Evolutionary conservation across 2,329 filamentous ascomycete genomes (phyloP), one percentile per base, ranked within the genome.

Genomic region (Penicillium hordei): DNA sequence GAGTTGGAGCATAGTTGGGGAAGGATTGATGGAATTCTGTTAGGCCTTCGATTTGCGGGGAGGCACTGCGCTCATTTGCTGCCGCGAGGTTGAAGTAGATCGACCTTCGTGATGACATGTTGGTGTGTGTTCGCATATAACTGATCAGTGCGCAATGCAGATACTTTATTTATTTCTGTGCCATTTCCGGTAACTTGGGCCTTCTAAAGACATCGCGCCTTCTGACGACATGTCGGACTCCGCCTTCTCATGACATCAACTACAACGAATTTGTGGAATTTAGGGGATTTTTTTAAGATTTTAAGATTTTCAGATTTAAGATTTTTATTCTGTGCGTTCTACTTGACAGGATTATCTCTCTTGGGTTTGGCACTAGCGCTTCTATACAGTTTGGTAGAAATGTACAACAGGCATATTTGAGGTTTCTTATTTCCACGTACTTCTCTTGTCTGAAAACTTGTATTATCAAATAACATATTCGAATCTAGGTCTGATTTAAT

Each of bases 1-100:
- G 80, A 0, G 87, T 89, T 8, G 75, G 72, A 5, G 74, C 68
- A 66, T 87, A 89, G 39, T 76, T 71, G 1, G 86, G 86, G 1
- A 90, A 78, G 1, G 73, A 76, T 31, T 75, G 67, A 65, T 91
- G 88, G 69, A 90, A 88, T 49, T 60, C 39, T 13, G 55, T 19
- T 8, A 68, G 48, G 34, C 61, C 62, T 15, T 62, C 38, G 25
- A 60, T 55, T 7, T 38, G 46, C 19, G 57, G 49, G n/a, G 50
- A 52, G 29, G 52, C 43, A 38, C 59, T 62, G 43, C 52, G 61
- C 49, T 65, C 57, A 19, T 57, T 55, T 10, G 63, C 55, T 2
- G 64, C 59, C 13, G 56, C 43, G 40, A 60, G 58, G 58, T 72
- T 73, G 56, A 67, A 52, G 56, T 68, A 71, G 39, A 73, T 68